phyloP scores from a whole-genome alignment of 768 basidiomycete species.

The Boletus sensibilis region DNA sequence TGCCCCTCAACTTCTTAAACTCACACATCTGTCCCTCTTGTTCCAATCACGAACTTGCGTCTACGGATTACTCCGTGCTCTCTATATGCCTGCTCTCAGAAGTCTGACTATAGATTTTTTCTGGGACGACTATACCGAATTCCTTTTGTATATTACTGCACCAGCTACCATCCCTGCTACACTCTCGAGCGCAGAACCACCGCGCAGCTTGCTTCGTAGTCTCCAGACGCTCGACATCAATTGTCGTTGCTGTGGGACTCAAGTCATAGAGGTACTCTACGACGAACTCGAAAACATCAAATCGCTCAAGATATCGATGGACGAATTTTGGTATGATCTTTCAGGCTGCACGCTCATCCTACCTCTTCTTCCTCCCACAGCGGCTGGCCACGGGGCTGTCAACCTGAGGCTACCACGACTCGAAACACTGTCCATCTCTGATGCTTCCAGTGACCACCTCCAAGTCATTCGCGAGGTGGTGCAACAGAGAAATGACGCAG shows the following conservation, averaged over 20 bases:
- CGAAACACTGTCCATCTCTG: conserved; percentile 43
- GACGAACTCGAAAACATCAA: conserved; percentile 45
- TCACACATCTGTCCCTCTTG: too few species aligned
- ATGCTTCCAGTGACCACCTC: conserved; percentile 35
- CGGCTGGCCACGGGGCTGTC: neutral
- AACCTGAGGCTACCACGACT: conserved; percentile 46
- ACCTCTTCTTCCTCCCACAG: conserved; percentile 1
- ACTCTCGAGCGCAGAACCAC: conserved; percentile 38
- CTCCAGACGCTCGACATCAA: conserved; percentile 52
- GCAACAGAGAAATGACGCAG: conserved; percentile 37
- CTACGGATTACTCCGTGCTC: too few species aligned
- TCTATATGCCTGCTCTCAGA: too few species aligned
- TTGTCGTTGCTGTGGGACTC: conserved; percentile 42
- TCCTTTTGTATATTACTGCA: conserved; percentile 40
- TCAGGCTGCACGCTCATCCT: conserved; percentile 18
- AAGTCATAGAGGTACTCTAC: conserved; percentile 39
- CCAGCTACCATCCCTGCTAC: conserved; percentile 17
- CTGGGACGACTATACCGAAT: conserved; percentile 40
- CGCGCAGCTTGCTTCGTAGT: conserved; percentile 37
- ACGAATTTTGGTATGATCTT: conserved; percentile 21
- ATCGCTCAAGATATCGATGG: conserved; percentile 39
- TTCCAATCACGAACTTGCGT: too few species aligned
- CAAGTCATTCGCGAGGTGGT: conserved; percentile 44
- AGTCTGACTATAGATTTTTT: too few species aligned
- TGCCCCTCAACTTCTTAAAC: too few species aligned